A percentile compares a stretch with the other conserved stretches of the same genome.
These are phyloP conservation scores for Kazachstania sp. DNA, from an alignment of 1,139 yeast genomes.

Conservation along the genomic window DNA sequence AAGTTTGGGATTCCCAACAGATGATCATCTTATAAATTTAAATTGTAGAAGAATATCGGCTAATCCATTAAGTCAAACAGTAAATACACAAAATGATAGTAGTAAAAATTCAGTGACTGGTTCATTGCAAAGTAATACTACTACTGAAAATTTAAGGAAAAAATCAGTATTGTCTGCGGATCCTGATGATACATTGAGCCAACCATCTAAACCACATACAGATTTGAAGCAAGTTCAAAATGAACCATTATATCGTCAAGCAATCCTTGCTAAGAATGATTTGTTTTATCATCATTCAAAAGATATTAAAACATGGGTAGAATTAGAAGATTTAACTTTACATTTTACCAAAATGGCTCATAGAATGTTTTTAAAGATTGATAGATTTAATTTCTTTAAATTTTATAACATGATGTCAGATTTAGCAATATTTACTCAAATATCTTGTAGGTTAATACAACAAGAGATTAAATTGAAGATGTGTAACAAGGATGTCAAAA, in stretches of 20 bases:
- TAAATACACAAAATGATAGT: not conserved
- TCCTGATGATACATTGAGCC: not conserved
- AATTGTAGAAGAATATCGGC: slow-evolving; percentile 12
- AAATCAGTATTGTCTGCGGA: not conserved
- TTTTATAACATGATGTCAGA: slow-evolving; percentile 46
- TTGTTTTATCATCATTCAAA: slow-evolving; percentile 49
- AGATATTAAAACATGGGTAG: slow-evolving; percentile 55
- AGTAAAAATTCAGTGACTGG: not conserved
- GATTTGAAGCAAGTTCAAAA: not conserved
- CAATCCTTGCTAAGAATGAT: slow-evolving; percentile 26
- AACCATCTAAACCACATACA: not conserved
- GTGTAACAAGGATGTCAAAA: slow-evolving; percentile 39
- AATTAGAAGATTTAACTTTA: slow-evolving; percentile 39
- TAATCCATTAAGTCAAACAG: not conserved
- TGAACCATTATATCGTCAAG: slow-evolving; percentile 7
- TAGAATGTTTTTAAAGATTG: slow-evolving; percentile 42
- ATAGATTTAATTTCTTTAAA: slow-evolving; percentile 43
- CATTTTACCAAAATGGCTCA: slow-evolving; percentile 40
- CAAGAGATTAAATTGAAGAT: slow-evolving; percentile 41
- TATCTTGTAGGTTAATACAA: slow-evolving; percentile 45
- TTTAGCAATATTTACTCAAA: slow-evolving; percentile 40
- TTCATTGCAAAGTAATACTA: not conserved
- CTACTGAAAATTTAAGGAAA: not conserved
- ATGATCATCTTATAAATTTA: slow-evolving; percentile 25
- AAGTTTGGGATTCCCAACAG: slow-evolving; percentile 18